These are phyloP conservation scores for Rheum nobile DNA, from an alignment of 148 eudicot species.

Conservation along the genomic window DNA sequence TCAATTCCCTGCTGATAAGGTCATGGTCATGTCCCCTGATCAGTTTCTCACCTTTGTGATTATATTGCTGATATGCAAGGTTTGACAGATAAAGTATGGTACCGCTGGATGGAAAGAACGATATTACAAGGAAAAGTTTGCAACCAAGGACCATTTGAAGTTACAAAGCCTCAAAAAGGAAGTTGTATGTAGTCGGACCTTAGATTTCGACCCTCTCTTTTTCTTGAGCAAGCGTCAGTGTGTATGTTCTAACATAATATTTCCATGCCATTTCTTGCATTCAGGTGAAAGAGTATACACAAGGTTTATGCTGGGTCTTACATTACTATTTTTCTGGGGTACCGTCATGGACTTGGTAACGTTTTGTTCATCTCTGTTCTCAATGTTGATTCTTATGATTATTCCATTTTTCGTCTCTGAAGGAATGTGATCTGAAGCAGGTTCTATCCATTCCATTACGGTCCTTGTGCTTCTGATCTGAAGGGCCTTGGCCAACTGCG, in stretches of 20 bases:
- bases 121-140: slow-evolving; percentile 34
- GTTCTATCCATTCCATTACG: slow-evolving; percentile 46
- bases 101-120: slow-evolving; percentile 27
- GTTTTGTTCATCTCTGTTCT: not conserved
- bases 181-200: slow-evolving; percentile 17
- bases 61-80: not conserved
- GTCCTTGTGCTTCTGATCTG: slow-evolving; percentile 53
- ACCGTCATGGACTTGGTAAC: slow-evolving; percentile 39
- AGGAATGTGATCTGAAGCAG: slow-evolving; percentile 12
- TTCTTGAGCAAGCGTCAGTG: not conserved
- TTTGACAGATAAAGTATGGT: slow-evolving; percentile 29
- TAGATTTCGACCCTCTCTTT: no score
- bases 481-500: slow-evolving; percentile 34
- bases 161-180: slow-evolving; percentile 17
- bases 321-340: slow-evolving; percentile 29
- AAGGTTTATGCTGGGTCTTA: slow-evolving; percentile 40
- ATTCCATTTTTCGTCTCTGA: not conserved
- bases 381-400: not conserved
- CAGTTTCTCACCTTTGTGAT: not conserved
- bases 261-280: not conserved
- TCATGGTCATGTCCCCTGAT: not conserved
- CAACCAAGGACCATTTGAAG: slow-evolving; percentile 6
- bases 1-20: slow-evolving; percentile 20
- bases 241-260: not conserved
- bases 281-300: slow-evolving; percentile 34